These are phyloP conservation scores for Backusella luteola DNA, from an alignment of 192 early-diverging fungal genomes.

Conservation along the genomic window DNA sequence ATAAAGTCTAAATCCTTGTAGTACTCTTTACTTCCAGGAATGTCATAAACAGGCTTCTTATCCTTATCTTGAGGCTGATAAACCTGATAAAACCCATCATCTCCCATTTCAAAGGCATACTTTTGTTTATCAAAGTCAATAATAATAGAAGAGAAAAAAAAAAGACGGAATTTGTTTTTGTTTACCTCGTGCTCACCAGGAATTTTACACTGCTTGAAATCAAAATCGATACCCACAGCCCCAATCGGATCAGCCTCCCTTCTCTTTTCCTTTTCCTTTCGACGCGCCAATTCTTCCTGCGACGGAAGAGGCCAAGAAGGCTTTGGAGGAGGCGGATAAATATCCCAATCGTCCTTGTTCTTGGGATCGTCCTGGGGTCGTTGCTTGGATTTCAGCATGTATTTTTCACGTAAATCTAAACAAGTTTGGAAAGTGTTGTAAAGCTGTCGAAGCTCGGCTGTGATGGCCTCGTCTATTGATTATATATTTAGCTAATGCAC, in stretches of 20 bases:
- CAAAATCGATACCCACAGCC: constrained; percentile 43
- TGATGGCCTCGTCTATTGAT: constrained; percentile 37
- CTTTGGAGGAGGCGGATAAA: constrained; percentile 84
- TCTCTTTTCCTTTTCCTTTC: constrained; percentile 25
- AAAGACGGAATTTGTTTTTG: background rate
- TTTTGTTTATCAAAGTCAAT: background rate
- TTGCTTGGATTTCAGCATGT: constrained; percentile 77
- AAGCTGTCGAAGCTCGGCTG: constrained; percentile 59
- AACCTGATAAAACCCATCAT: constrained; percentile 27
- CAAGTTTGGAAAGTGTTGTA: constrained; percentile 67
- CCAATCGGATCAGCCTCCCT: constrained; percentile 35
- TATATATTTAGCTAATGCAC: too few species aligned
- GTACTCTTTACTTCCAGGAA: constrained; percentile 58
- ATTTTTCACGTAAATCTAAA: constrained; percentile 78
- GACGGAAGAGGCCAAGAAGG: constrained; percentile 60
- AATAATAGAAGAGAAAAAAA: background rate
- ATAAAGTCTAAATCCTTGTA: constrained; percentile 84
- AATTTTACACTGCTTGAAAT: constrained; percentile 37
- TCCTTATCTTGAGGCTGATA: background rate
- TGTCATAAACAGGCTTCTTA: constrained; percentile 13
- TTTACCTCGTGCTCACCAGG: constrained; percentile 37
- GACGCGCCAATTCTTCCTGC: constrained; percentile 14
- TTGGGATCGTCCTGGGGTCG: constrained; percentile 80
- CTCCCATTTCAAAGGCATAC: constrained; percentile 9
- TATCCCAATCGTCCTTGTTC: constrained; percentile 72